Percentiles rank a stretch among this genome's conserved stretches.
Conservation (phyloP, 2,329 filamentous ascomycete species). For the Aureobasidium melanogenum region DNA sequence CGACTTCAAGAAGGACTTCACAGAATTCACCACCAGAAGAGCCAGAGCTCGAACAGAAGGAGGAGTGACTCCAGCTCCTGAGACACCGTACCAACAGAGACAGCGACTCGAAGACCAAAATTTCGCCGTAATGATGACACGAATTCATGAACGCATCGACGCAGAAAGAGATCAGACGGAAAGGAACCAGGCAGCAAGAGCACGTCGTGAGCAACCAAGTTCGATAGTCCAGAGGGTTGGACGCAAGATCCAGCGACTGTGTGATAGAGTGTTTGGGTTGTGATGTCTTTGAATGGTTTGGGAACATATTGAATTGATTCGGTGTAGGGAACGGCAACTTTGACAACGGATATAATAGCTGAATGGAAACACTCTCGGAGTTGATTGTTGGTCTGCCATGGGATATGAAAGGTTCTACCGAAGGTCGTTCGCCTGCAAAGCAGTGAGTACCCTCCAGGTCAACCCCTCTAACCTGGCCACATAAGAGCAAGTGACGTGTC, state of each 20-base stretch:
- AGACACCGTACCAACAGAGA: not conserved
- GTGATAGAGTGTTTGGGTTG: not conserved
- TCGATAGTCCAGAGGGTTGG: not conserved
- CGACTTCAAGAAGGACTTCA: not conserved
- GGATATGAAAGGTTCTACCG: too few relatives aligned
- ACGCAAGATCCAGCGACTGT: not conserved
- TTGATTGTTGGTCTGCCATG: too few relatives aligned
- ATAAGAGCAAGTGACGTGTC: too few relatives aligned
- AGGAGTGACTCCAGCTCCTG: not conserved
- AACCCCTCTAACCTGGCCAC: too few relatives aligned
- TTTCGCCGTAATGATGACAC: not conserved
- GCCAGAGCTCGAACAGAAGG: not conserved
- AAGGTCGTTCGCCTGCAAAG: too few relatives aligned
- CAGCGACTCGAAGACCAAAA: not conserved
- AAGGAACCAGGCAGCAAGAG: not conserved
- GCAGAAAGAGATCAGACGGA: not conserved
- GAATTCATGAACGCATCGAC: not conserved
- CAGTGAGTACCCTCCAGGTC: too few relatives aligned
- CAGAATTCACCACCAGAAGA: not conserved
- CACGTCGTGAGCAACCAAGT: not conserved
- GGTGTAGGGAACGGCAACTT: too few relatives aligned
- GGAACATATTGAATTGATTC: not conserved
- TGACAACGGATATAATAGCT: too few relatives aligned
- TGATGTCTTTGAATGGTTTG: not conserved
- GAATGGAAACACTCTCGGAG: too few relatives aligned